phyloP scores from a whole-genome alignment of 192 early-diverging fungal species.

The Entomortierella beljakovae region DNA sequence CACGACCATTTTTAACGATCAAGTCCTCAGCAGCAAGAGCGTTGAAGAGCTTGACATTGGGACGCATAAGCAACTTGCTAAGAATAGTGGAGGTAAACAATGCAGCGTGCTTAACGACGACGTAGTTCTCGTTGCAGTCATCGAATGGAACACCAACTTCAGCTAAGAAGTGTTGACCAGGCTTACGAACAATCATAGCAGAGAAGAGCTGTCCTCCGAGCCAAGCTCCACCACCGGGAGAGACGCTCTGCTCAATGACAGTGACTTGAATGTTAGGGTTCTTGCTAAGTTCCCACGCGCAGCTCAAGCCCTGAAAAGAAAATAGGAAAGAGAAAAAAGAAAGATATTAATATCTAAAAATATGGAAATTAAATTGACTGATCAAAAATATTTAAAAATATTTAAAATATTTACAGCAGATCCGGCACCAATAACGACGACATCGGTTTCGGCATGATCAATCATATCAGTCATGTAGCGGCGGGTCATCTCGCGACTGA shows the following conservation, averaged over 20 bases:
- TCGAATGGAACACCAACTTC: constrained; percentile 77
- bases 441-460: constrained; percentile 74
- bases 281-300: constrained; percentile 75
- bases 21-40: constrained; percentile 80
- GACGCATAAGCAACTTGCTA: constrained; percentile 67
- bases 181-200: constrained; percentile 80
- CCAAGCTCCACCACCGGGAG: constrained; percentile 81
- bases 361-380: neutral
- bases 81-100: constrained; percentile 81
- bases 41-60: constrained; percentile 82
- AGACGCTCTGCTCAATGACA: constrained; percentile 76
- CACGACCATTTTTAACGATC: constrained; percentile 69
- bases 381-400: neutral
- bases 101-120: constrained; percentile 79
- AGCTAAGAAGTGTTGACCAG: constrained; percentile 70
- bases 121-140: constrained; percentile 76
- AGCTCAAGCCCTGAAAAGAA: constrained; percentile 64
- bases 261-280: constrained; percentile 73
- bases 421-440: constrained; percentile 80
- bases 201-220: constrained; percentile 79
- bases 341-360: neutral
- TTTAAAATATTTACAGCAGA: constrained; percentile 59
- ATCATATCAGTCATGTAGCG: constrained; percentile 77
- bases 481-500: constrained; percentile 71
- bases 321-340: neutral